phyloP scores from a whole-genome alignment of 1,139 yeast genomes.

The Pichia sp. region DNA sequence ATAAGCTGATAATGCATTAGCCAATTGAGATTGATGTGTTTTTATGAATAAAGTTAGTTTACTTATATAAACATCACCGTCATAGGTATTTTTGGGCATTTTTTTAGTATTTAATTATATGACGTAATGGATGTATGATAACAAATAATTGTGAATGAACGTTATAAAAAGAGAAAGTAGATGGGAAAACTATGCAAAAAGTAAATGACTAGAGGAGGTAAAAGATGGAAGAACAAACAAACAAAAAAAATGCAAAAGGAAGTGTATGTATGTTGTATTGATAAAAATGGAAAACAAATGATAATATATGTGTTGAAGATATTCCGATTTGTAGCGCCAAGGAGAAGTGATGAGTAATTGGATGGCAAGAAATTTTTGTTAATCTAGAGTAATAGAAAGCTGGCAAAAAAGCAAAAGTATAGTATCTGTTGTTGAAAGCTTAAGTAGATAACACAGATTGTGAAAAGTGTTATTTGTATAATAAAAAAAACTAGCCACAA shows the following conservation, averaged over 20 bases:
- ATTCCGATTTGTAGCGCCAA: background rate
- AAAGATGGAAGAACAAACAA: background rate
- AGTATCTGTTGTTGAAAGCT: too few species aligned
- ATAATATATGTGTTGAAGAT: too few species aligned
- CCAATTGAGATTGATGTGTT: constrained; percentile 34
- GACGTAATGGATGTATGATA: background rate
- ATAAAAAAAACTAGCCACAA: background rate
- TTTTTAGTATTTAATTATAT: background rate
- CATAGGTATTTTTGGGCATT: constrained; percentile 29
- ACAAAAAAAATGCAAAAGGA: background rate
- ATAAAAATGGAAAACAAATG: background rate
- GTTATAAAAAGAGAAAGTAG: background rate
- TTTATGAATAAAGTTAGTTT: constrained; percentile 33
- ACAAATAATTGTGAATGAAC: background rate
- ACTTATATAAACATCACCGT: constrained; percentile 35
- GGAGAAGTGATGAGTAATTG: background rate
- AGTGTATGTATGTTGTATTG: background rate
- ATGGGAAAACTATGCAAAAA: background rate
- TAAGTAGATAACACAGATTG: background rate
- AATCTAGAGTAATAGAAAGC: background rate
- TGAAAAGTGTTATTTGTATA: background rate
- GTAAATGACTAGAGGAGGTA: too few species aligned
- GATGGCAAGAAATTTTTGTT: background rate
- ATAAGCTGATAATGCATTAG: constrained; percentile 31
- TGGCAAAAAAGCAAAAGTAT: background rate